Conservation (phyloP, 805 yeast species). For the Kazachstania kunashirensis region DNA sequence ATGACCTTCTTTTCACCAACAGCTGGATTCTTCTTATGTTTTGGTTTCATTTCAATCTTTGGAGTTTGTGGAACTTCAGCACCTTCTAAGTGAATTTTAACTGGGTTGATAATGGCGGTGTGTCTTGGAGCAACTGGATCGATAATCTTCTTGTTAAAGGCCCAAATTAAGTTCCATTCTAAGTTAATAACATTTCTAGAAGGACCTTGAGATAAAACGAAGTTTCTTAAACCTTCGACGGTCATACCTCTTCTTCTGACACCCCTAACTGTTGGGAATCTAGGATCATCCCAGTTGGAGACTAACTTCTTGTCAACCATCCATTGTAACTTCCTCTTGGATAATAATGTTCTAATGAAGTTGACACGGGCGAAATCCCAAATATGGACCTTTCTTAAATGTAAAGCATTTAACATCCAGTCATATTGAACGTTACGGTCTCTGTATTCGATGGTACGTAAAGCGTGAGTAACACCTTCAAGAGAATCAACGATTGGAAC, state of each 20-base stretch:
- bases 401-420: slow-evolving; percentile 80
- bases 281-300: slow-evolving; percentile 95
- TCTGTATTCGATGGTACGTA: slow-evolving; percentile 96
- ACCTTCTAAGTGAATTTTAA: slow-evolving; percentile 50
- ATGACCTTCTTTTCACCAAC: slow-evolving; percentile 78
- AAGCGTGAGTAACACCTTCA: slow-evolving; percentile 96
- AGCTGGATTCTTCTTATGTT: slow-evolving; percentile 90
- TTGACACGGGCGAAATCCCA: slow-evolving; percentile 98
- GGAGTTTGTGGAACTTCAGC: slow-evolving; percentile 57
- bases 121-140: slow-evolving; percentile 97
- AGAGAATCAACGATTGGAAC: slow-evolving; percentile 91
- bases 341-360: slow-evolving; percentile 88
- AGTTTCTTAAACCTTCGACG: slow-evolving; percentile 91
- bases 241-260: slow-evolving; percentile 99
- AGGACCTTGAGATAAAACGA: slow-evolving; percentile 93
- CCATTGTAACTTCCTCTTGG: slow-evolving; percentile 98
- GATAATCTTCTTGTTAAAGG: slow-evolving; percentile 90
- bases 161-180: slow-evolving; percentile 98
- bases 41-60: slow-evolving; percentile 64
- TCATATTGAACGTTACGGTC: slow-evolving; percentile 98
- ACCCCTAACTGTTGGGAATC: slow-evolving; percentile 99
- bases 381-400: slow-evolving; percentile 83
- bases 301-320: slow-evolving; percentile 89
- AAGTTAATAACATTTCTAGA: slow-evolving; percentile 92
- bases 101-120: slow-evolving; percentile 73